phyloP scores from a whole-genome alignment of 768 basidiomycete genomes.

The Inosperma sp. region DNA sequence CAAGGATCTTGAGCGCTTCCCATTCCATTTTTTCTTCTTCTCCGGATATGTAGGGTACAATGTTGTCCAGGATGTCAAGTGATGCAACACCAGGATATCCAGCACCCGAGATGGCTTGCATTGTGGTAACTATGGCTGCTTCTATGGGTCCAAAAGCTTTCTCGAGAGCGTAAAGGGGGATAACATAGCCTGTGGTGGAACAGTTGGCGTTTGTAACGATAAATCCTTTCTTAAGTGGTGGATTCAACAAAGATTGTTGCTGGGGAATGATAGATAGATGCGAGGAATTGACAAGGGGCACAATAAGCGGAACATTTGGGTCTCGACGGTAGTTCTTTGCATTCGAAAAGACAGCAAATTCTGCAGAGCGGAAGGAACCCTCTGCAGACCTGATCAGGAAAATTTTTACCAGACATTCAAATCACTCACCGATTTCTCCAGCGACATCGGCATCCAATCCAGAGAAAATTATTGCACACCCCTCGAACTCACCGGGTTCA shows the following conservation, averaged over 20 bases:
- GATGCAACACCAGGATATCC: slow-evolving; percentile 94
- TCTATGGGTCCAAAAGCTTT: slow-evolving; percentile 92
- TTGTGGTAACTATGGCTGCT: slow-evolving; percentile 84
- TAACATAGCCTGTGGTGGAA: slow-evolving; percentile 88
- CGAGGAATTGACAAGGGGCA: slow-evolving; percentile 88
- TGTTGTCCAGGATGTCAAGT: slow-evolving; percentile 92
- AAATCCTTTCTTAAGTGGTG: slow-evolving; percentile 76
- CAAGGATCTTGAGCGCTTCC: slow-evolving; percentile 97
- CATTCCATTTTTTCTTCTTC: slow-evolving; percentile 99
- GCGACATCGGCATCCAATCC: slow-evolving; percentile 96
- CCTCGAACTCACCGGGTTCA: slow-evolving; percentile 66
- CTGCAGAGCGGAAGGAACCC: slow-evolving; percentile 76
- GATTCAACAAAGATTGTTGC: slow-evolving; percentile 67
- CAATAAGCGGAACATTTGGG: slow-evolving; percentile 89
- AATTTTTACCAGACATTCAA: not conserved
- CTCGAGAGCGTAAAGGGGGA: slow-evolving; percentile 89
- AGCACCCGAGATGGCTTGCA: slow-evolving; percentile 96
- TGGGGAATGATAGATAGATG: slow-evolving; percentile 83
- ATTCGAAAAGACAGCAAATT: slow-evolving; percentile 93
- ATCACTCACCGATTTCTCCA: slow-evolving; percentile 78
- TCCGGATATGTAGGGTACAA: slow-evolving; percentile 90
- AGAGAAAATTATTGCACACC: slow-evolving; percentile 87
- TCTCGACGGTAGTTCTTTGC: slow-evolving; percentile 95
- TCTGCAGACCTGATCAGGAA: slow-evolving; percentile 52
- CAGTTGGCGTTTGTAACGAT: slow-evolving; percentile 99